These are phyloP conservation scores for Kwoniella shivajii DNA, from an alignment of 1,284 basidiomycete genomes.

Conservation along the genomic window DNA sequence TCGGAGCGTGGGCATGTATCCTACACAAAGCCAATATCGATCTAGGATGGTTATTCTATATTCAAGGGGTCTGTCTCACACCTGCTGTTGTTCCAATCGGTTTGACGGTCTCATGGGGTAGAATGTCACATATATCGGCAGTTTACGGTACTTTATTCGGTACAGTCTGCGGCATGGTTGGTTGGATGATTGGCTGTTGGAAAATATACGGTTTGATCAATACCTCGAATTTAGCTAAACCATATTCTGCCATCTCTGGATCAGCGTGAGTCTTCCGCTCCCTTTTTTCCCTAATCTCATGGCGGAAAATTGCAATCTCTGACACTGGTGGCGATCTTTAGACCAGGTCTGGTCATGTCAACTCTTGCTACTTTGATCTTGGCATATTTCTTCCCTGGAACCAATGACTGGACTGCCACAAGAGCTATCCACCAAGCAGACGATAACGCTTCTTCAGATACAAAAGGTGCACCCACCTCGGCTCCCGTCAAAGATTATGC, in stretches of 20 bases:
- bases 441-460: constrained; percentile 12
- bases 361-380: constrained; percentile 7
- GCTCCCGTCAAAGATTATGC: constrained; percentile 5
- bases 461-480: not conserved
- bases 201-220: constrained; percentile 32
- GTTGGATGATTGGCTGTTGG: constrained; percentile 33
- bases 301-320: not conserved
- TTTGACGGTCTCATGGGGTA: constrained; percentile 25
- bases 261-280: constrained; percentile 14
- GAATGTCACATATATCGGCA: constrained; percentile 12
- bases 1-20: constrained; percentile 23
- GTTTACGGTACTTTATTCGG: constrained; percentile 22
- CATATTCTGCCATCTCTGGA: constrained; percentile 31
- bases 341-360: constrained; percentile 16
- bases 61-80: constrained; percentile 29
- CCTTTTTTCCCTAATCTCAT: not conserved
- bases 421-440: constrained; percentile 23
- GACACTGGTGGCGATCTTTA: no score
- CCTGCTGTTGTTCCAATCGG: constrained; percentile 32
- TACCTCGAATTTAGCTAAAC: constrained; percentile 29
- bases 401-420: constrained; percentile 22
- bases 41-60: constrained; percentile 35
- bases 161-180: constrained; percentile 17
- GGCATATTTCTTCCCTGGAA: constrained; percentile 13
- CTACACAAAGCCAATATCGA: constrained; percentile 22